Base-by-base conservation (phyloP, 208 protist genomes). In the Leishmania martiniquensis region DNA sequence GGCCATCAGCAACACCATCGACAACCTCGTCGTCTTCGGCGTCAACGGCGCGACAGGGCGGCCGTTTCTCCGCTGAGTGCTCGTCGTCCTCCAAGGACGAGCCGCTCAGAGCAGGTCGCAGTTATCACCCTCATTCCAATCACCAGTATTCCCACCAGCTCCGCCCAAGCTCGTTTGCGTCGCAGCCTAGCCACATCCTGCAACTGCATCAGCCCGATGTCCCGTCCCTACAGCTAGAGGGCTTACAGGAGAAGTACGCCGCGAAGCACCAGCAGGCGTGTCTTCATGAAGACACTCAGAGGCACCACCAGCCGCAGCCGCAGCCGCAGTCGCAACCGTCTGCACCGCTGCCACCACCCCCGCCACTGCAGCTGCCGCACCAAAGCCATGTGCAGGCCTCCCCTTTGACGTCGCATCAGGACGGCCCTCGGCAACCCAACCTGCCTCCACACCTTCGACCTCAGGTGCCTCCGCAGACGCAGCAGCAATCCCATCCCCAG, bases 371-470 rank as follows among this genome's bases (percentile, higher is more conserved):
- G 63, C 39, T 0, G 39, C 34, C 1, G 49, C 68, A 42, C 29
- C 49, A 34, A 13, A 44, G 59, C 47, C 68, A 32, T 45, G 34
- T 60, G 13, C 47, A 62, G 32, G 34, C 17, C 9, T 37, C 67
- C 15, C 42, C 45, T 9, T 17, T 55, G 45, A 57, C 55, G 45
- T 57, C 67, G 22, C 63, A 65, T 13, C 72, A 63, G 55, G 25
- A 6, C 15, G 42, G 54, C 17, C 72, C 72, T 25, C 57, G 72
- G 22, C 55, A 67, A 37, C 72, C 72, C 34, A 66, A 76, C 39
- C 32, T 76, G 57, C 72, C 72, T 2, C 72, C 52, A 22, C 72
- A 76, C 42, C 72, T 76, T 2, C 72, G 67, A 20, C 72, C 72
- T 34, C 54, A 63, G 39, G 57, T 9, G 25, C 44, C 49, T 22